Evolutionary conservation across 257 asterid genomes (phyloP).

Genomic region (Prunella vulgaris): DNA sequence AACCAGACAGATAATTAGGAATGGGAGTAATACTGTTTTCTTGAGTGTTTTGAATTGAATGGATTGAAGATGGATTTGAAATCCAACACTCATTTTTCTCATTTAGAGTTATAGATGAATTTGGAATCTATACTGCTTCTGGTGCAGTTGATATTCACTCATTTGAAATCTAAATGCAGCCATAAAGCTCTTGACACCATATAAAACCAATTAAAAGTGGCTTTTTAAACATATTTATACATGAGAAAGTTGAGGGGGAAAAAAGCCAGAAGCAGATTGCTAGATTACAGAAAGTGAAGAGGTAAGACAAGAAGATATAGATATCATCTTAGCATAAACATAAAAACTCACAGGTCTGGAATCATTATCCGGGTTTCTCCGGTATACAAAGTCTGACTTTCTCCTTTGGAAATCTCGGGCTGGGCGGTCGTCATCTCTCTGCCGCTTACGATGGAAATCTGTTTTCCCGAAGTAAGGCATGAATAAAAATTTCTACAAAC

Average conservation of each 20-base stretch:
- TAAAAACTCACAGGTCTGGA: conserved; percentile 69
- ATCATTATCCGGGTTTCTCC: conserved; percentile 69
- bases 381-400: conserved; percentile 64
- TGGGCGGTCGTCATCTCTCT: conserved; percentile 68
- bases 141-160: background rate
- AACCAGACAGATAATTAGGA: too few species aligned
- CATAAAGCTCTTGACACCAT: background rate
- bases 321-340: background rate
- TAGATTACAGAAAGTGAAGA: background rate
- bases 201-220: background rate
- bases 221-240: background rate
- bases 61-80: background rate
- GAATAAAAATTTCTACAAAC: conserved; percentile 1
- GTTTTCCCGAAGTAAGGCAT: conserved; percentile 22
- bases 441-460: conserved; percentile 73
- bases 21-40: background rate
- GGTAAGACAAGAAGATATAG: background rate
- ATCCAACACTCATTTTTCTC: background rate
- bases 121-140: background rate
- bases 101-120: background rate
- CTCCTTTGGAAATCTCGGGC: conserved; percentile 67
- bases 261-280: background rate
- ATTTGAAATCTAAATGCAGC: background rate
- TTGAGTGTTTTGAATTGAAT: background rate
- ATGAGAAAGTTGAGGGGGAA: background rate